Conservation (phyloP, 2,329 filamentous ascomycete genomes). For the Sclerotinia minor region DNA sequence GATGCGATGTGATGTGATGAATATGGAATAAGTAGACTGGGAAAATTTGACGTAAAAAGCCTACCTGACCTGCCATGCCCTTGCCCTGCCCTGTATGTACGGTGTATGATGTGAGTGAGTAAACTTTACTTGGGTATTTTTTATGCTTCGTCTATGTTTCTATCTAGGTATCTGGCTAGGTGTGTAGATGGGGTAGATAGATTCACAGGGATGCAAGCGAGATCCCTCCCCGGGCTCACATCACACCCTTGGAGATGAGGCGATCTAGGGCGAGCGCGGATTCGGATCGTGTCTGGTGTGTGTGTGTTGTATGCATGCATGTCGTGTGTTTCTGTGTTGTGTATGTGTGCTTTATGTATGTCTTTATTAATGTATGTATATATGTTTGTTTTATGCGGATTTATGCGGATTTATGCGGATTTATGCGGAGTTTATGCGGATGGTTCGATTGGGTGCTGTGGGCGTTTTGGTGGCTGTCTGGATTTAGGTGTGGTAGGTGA, state of each 20-base stretch:
- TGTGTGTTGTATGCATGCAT: background rate
- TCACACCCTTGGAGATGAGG: background rate
- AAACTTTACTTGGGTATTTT: background rate
- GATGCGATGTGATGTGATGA: background rate
- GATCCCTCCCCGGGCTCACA: background rate
- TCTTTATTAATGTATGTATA: background rate
- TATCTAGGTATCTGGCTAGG: too few species aligned
- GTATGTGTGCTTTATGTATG: too few species aligned
- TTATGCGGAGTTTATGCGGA: background rate
- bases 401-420: too few species aligned
- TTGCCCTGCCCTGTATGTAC: too few species aligned
- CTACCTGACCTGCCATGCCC: too few species aligned
- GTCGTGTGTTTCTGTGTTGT: too few species aligned
- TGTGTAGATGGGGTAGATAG: too few species aligned
- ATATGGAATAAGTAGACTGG: background rate
- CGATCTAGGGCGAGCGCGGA: constrained; percentile 2
- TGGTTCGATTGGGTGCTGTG: background rate
- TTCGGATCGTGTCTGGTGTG: background rate
- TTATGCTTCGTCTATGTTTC: background rate
- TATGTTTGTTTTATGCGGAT: background rate
- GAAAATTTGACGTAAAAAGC: constrained; percentile 12
- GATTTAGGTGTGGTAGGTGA: background rate
- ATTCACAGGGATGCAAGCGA: background rate
- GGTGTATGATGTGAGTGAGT: background rate
- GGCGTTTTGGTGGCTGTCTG: background rate